These are phyloP conservation scores for Ophiosphaerella korrae DNA, from an alignment of 2,329 filamentous ascomycete genomes.

Conservation along the genomic window DNA sequence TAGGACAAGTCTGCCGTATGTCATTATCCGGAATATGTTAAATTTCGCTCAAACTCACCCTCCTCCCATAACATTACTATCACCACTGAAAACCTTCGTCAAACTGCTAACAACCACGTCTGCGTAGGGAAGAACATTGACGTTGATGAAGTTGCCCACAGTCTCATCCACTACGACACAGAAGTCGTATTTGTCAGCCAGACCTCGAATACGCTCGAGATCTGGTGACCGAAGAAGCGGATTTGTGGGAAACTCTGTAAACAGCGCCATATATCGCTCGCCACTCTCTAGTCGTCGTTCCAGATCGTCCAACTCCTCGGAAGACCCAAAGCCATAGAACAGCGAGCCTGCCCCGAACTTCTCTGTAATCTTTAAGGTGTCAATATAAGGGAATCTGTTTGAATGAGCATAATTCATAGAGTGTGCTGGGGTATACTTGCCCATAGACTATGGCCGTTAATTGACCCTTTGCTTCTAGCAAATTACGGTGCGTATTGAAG, in stretches of 20 bases:
- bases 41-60: constrained; percentile 50
- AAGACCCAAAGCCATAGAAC: constrained; percentile 84
- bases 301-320: constrained; percentile 80
- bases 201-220: constrained; percentile 74
- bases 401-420: constrained; percentile 2
- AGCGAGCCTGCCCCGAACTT: constrained; percentile 90
- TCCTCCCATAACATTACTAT: constrained; percentile 98
- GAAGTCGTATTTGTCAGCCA: constrained; percentile 87
- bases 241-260: constrained; percentile 95
- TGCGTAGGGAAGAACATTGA: constrained; percentile 86
- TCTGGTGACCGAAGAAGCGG: constrained; percentile 86
- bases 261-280: constrained; percentile 79
- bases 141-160: constrained; percentile 93
- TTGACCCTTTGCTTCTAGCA: constrained; percentile 67
- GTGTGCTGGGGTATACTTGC: constrained; percentile 26
- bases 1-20: constrained; percentile 56
- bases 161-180: constrained; percentile 94
- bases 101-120: constrained; percentile 94
- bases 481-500: constrained; percentile 79
- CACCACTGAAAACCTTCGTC: constrained; percentile 96
- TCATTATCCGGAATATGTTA: constrained; percentile 8
- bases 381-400: constrained; percentile 83
- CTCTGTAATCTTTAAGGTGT: constrained; percentile 91
- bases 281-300: constrained; percentile 72
- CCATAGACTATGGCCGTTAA: constrained; percentile 86